These are phyloP conservation scores for Ophioceras dolichostomum DNA, from an alignment of 2,329 filamentous ascomycete genomes.

Conservation along the genomic window DNA sequence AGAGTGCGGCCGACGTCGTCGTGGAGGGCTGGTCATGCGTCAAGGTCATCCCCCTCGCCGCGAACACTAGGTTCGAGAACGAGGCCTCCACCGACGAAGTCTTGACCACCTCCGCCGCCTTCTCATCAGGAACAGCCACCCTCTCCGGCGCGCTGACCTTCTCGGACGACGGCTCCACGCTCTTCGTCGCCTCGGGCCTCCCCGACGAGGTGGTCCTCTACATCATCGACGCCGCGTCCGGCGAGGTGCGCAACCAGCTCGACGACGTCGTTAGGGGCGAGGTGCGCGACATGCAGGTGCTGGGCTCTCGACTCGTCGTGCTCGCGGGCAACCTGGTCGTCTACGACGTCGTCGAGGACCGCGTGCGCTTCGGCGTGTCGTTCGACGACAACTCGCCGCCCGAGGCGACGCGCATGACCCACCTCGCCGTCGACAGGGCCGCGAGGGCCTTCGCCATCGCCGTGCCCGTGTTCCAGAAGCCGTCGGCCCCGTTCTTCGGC, in stretches of 20 bases:
- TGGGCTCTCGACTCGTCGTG: conserved; percentile 63
- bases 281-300: conserved; percentile 55
- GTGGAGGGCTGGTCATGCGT: conserved; percentile 2
- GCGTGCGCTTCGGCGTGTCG: conserved; percentile 53
- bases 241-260: conserved; percentile 53
- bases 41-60: conserved; percentile 35
- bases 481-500: conserved; percentile 4
- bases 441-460: conserved; percentile 56
- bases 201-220: conserved; percentile 52
- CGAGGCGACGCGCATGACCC: conserved; percentile 34
- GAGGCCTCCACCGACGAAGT: too few species aligned
- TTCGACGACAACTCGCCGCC: conserved; percentile 29
- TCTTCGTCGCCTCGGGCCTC: conserved; percentile 55
- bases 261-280: conserved; percentile 54
- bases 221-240: conserved; percentile 62
- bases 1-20: background rate
- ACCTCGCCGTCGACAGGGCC: conserved; percentile 58
- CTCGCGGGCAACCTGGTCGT: conserved; percentile 63
- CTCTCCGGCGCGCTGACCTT: conserved; percentile 53
- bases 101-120: too few species aligned
- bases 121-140: conserved; percentile 14
- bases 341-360: conserved; percentile 74
- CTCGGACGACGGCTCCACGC: conserved; percentile 71
- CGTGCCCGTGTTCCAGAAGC: conserved; percentile 24
- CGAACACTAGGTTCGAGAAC: conserved; percentile 22